phyloP scores from a whole-genome alignment of 2,329 filamentous ascomycete genomes.

The Chalaropsis ovoidea region DNA sequence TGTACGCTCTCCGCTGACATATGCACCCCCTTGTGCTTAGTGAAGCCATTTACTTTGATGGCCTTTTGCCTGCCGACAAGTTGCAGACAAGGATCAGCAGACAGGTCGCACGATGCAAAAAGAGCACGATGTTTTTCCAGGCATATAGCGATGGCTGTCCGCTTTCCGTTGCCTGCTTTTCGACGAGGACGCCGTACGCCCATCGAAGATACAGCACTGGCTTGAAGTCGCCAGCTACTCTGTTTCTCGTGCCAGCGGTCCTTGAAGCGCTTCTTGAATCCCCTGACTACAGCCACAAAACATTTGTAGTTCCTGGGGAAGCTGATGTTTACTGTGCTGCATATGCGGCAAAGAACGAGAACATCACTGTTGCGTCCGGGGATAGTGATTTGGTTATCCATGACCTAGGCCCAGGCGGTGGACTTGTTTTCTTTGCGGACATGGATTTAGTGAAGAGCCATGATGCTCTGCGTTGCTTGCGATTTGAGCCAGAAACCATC shows the following conservation, averaged over 20 bases:
- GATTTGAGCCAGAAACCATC: constrained; percentile 34
- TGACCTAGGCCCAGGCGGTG: constrained; percentile 54
- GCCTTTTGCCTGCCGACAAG: constrained; percentile 62
- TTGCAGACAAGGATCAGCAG: constrained; percentile 51
- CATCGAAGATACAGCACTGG: not conserved
- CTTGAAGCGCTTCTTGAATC: constrained; percentile 56
- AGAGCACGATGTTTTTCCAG: constrained; percentile 28
- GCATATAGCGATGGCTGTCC: constrained; percentile 24
- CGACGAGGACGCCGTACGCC: constrained; percentile 30
- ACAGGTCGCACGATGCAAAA: constrained; percentile 26
- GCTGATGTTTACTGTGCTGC: constrained; percentile 72
- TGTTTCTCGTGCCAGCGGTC: constrained; percentile 66
- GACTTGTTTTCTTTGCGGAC: constrained; percentile 50
- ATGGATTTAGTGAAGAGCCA: constrained; percentile 26
- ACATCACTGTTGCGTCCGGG: constrained; percentile 59
- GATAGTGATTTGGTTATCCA: constrained; percentile 80
- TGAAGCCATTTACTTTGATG: constrained; percentile 73
- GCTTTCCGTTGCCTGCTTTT: constrained; percentile 33
- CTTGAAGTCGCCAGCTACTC: constrained; percentile 13
- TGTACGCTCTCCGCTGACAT: constrained; percentile 22
- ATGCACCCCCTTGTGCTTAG: constrained; percentile 33
- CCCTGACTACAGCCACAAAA: constrained; percentile 35
- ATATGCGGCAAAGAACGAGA: constrained; percentile 42
- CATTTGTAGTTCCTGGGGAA: constrained; percentile 64
- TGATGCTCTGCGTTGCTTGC: constrained; percentile 27